Evolutionary conservation across 257 asterid genomes (phyloP), one percentile per base, ranked within the genome.

Genomic region (Gentiana macrophylla): DNA sequence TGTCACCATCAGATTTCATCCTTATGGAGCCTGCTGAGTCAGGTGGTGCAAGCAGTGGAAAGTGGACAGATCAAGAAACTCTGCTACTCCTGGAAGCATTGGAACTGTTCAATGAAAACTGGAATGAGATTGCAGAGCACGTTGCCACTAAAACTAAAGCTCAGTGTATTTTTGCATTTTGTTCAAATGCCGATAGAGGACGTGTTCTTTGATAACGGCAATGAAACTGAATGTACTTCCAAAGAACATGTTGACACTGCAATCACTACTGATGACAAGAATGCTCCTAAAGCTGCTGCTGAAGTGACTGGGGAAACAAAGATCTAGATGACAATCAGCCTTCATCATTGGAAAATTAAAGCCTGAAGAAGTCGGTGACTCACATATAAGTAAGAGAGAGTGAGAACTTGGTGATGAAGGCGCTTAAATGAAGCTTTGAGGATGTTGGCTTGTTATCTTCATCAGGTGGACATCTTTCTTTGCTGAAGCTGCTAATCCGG

Each of bases 21-120:
- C 84, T 92, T 56, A 92, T 92, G 99, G 99, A 92, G 86, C 94
- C 99, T 53, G 94, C 86, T 50, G 99, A 88, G 74, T 81, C 79
- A 44, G 95, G 89, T 53, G 94, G 99, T 62, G 89, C 84, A 58
- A 81, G 95, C 76, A 91, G 95, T 69, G 94, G 95, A 57, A 92
- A 86, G 62, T 92, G 99, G 99, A 88, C 99, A 24, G 99, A 92
- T 84, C 99, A 92, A 83, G 99, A 92, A 74, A 92, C 95, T 52
- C 93, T 92, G 67, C 79, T 92, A 37, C 99, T 92, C 69, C 99
- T 92, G 62, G 99, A 92, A 81, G 99, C 99, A 57, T 79, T 92
- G 67, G 99, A 92, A 71, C 64, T 92, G 63, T 92, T 79, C 65
- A 85, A 83, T 70, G 95, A 92, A 72, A 92, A 92, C 70, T 92